phyloP scores from a whole-genome alignment of 2,329 filamentous ascomycete species.

The Arthrobotrys megalospora region DNA sequence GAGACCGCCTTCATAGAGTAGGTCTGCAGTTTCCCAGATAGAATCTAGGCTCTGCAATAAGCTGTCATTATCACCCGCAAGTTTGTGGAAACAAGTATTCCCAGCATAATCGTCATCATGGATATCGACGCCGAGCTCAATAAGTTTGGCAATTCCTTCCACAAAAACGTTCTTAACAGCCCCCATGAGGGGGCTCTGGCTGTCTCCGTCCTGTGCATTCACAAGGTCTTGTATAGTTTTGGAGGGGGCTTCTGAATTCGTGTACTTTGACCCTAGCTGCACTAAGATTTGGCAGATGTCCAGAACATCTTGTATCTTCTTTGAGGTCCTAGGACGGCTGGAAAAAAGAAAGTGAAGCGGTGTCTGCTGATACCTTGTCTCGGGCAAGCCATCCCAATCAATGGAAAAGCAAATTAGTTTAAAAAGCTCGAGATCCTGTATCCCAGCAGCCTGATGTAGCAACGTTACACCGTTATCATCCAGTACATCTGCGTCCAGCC shows the following conservation, averaged over 20 bases:
- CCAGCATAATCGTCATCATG: slow-evolving; percentile 20
- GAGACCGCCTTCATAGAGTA: slow-evolving; percentile 4
- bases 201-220: slow-evolving; percentile 11
- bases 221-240: not conserved
- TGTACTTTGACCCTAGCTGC: slow-evolving; percentile 11
- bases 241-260: too few species aligned
- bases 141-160: slow-evolving; percentile 7
- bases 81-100: slow-evolving; percentile 22
- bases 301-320: slow-evolving; percentile 17
- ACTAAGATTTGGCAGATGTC: slow-evolving; percentile 37
- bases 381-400: slow-evolving; percentile 23
- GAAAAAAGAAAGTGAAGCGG: slow-evolving; percentile 25
- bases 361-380: not conserved
- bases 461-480: not conserved
- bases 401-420: slow-evolving; percentile 35
- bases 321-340: not conserved
- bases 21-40: not conserved
- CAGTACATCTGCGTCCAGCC: not conserved
- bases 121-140: slow-evolving; percentile 32
- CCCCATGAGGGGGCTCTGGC: not conserved
- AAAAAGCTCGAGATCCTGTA: slow-evolving; percentile 32
- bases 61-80: not conserved
- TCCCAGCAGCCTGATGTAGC: slow-evolving; percentile 13
- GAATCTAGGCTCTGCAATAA: not conserved
- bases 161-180: slow-evolving; percentile 14